These are phyloP conservation scores for Erodium maritimum DNA, from an alignment of 345 rosid species.

Conservation along the genomic window DNA sequence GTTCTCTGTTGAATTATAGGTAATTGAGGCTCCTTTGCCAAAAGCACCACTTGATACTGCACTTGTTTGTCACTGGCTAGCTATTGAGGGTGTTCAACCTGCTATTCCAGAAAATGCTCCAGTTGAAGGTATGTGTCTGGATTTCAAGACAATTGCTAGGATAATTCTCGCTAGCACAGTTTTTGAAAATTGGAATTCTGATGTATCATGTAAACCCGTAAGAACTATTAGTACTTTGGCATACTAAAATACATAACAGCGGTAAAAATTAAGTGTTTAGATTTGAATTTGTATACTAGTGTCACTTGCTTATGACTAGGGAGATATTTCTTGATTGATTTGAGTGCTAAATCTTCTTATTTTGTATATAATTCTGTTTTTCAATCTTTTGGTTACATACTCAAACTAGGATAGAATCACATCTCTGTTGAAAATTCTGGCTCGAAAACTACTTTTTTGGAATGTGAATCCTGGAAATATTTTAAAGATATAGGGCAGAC, in stretches of 20 bases:
- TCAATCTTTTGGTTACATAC: not conserved
- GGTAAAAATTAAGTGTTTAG: too few relatives aligned
- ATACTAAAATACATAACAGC: too few relatives aligned
- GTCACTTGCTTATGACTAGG: too few relatives aligned
- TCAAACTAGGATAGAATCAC: not conserved
- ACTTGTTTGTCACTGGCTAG: constrained; percentile 87
- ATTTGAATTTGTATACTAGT: too few relatives aligned
- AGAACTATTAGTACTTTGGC: not conserved
- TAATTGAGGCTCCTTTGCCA: constrained; percentile 94
- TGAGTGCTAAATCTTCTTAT: too few relatives aligned
- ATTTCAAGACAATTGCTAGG: constrained; percentile 1
- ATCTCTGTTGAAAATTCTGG: too few relatives aligned
- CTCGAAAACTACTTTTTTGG: too few relatives aligned
- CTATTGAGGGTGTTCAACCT: constrained; percentile 96
- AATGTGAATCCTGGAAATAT: too few relatives aligned
- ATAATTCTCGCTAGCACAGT: constrained; percentile 2
- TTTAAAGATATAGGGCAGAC: too few relatives aligned
- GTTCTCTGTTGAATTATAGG: constrained; percentile 30
- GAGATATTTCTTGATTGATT: too few relatives aligned
- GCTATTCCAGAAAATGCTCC: constrained; percentile 96
- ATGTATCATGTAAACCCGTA: not conserved
- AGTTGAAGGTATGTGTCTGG: constrained; percentile 48
- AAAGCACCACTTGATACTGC: constrained; percentile 89
- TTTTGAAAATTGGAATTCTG: not conserved
- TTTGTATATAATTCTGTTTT: too few relatives aligned